These are phyloP conservation scores for Sarocladium kiliense DNA, from an alignment of 2,329 filamentous ascomycete genomes.

Conservation along the genomic window DNA sequence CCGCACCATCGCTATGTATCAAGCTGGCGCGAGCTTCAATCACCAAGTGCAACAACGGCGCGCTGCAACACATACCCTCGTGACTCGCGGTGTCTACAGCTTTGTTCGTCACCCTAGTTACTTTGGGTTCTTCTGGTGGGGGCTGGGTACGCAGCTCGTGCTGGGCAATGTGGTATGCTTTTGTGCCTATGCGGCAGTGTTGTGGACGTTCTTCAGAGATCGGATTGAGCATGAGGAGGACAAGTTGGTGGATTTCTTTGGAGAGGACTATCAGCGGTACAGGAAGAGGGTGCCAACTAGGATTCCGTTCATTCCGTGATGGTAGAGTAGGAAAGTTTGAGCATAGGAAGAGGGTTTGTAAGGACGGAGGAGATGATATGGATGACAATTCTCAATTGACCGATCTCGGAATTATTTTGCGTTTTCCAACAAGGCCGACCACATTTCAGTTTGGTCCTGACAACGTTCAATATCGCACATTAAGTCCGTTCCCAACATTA, in stretches of 20 bases:
- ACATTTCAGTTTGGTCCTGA: too few relatives aligned
- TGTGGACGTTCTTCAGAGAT: conserved; percentile 80
- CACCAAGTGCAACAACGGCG: conserved; percentile 73
- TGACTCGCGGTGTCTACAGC: conserved; percentile 76
- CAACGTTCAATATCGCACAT: too few relatives aligned
- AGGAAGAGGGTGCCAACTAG: conserved; percentile 64
- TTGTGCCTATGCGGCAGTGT: conserved; percentile 62
- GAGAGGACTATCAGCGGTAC: conserved; percentile 73
- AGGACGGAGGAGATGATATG: not conserved
- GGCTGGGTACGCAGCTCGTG: conserved; percentile 85
- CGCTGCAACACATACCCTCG: conserved; percentile 66
- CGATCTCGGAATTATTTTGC: too few relatives aligned
- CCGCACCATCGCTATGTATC: conserved; percentile 79
- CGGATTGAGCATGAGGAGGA: conserved; percentile 76
- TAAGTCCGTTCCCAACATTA: too few relatives aligned
- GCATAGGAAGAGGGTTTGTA: not conserved
- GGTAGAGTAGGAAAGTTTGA: not conserved
- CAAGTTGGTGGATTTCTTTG: conserved; percentile 76
- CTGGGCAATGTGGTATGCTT: conserved; percentile 82
- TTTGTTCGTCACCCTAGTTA: conserved; percentile 82
- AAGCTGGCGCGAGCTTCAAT: conserved; percentile 89
- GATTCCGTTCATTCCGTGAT: conserved; percentile 62
- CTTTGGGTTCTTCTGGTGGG: conserved; percentile 99
- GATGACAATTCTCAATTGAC: too few relatives aligned
- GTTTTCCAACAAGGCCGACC: too few relatives aligned